Conservation (phyloP, 192 early-diverging fungal genomes). For the Coemansia sp. region DNA sequence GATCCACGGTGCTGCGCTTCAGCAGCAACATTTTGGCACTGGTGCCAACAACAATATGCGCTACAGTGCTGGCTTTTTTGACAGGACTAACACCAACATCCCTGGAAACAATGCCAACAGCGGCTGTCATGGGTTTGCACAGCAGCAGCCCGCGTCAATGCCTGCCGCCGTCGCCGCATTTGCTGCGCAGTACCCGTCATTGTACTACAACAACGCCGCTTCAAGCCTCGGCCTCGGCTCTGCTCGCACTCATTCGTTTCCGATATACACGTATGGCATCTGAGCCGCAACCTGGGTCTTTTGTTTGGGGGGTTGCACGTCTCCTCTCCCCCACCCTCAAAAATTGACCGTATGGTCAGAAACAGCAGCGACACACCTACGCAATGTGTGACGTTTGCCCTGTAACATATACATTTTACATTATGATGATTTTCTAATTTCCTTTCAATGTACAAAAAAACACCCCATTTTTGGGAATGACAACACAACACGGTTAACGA, state of each 20-base stretch:
- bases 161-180: constrained; percentile 37
- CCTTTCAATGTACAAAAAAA: no score
- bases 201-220: constrained; percentile 32
- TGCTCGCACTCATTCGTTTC: constrained; percentile 24
- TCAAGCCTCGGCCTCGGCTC: constrained; percentile 23
- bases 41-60: constrained; percentile 2
- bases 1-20: constrained; percentile 2
- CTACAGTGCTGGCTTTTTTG: constrained; percentile 13
- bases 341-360: background rate
- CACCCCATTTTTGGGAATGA: no score
- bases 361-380: background rate
- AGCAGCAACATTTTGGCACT: constrained; percentile 7
- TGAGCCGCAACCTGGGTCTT: constrained; percentile 3
- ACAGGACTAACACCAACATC: constrained; percentile 7
- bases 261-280: constrained; percentile 35
- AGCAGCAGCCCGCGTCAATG: constrained; percentile 19
- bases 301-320: background rate
- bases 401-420: no score
- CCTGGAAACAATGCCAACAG: background rate
- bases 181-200: constrained; percentile 39
- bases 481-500: no score
- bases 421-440: no score
- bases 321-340: background rate
- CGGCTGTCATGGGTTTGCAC: constrained; percentile 4
- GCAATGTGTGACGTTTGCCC: background rate